Evolutionary conservation across 2,329 filamentous ascomycete species (phyloP), one percentile per base, ranked within the genome.

Genomic region (Diaporthe sp.): DNA sequence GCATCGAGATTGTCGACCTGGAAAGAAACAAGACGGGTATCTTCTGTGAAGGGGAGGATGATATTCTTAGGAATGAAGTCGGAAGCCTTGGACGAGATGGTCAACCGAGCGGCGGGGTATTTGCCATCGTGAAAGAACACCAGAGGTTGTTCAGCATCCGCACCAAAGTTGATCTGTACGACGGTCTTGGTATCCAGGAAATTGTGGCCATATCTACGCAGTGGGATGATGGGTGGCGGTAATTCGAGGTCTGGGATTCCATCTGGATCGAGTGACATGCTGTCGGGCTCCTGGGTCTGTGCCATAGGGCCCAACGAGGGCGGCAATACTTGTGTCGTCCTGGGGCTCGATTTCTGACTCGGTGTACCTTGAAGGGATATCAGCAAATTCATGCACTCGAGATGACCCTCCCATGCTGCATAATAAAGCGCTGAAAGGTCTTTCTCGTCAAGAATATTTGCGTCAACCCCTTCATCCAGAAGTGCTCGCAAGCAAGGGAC

Each of bases 151-250:
- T 97, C 91, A 68, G 89, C 92, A 37, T 91, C 87, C 76, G 93
- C 93, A 70, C 96, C 95, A 80, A 99, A 98, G 79, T 90, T 95
- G 78, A 99, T 94, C 80, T 98, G 95, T 17, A 99, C 92, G 78
- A 98, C 97, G 0, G 96, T 98, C 86, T 98, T 99, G 42, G 95
- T 98, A 81, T 99, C 97, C 49, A 99, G 89, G 88, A 99, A 99
- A 84, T 98, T 99, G 86, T 99, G 97, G 22, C 97, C 97, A 80
- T 99, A 99, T 80, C 97, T 91, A 79, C 97, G 92, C 65, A 98
- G 88, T 0, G 97, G 97, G 78, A 99, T 98, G 78, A 99, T 98
- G 0, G 97, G 97, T 28, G 97, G 97, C 31, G 97, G 97, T 17
- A 99, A 89, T 79, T 96, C 96, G 44, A 99, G 92, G 78, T 95